These are phyloP conservation scores for Pseudocercospora vitis DNA, from an alignment of 2,329 filamentous ascomycete genomes.

Conservation along the genomic window DNA sequence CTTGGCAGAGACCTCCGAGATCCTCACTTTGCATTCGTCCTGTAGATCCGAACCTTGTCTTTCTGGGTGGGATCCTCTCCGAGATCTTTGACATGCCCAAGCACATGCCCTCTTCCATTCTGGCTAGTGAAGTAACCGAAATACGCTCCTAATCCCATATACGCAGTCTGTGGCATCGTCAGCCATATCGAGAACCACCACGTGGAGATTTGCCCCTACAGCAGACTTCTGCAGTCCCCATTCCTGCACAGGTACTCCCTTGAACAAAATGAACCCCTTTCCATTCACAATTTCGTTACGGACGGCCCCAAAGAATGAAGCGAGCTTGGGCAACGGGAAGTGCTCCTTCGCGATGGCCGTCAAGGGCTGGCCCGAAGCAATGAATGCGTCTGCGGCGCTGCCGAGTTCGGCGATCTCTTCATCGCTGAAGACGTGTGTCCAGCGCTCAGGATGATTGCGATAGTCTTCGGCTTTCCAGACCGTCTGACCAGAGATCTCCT, in stretches of 20 bases:
- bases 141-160: constrained; percentile 79
- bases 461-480: constrained; percentile 71
- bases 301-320: constrained; percentile 55
- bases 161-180: constrained; percentile 50
- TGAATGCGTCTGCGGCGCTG: constrained; percentile 67
- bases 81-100: constrained; percentile 86
- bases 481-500: constrained; percentile 67
- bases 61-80: constrained; percentile 78
- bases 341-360: constrained; percentile 68
- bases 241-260: constrained; percentile 71
- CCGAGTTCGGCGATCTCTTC: constrained; percentile 69
- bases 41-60: constrained; percentile 84
- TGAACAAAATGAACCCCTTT: constrained; percentile 88
- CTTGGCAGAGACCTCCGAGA: neutral
- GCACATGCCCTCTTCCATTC: constrained; percentile 79
- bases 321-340: constrained; percentile 62
- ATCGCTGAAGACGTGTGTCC: constrained; percentile 68
- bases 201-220: constrained; percentile 42
- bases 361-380: constrained; percentile 62
- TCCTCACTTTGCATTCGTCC: constrained; percentile 53
- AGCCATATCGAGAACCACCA: neutral
- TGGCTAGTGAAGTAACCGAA: constrained; percentile 86
- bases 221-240: constrained; percentile 81
- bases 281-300: constrained; percentile 70
- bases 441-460: constrained; percentile 61